Conservation (phyloP, 116 monocot species). For the Zostera marina region DNA sequence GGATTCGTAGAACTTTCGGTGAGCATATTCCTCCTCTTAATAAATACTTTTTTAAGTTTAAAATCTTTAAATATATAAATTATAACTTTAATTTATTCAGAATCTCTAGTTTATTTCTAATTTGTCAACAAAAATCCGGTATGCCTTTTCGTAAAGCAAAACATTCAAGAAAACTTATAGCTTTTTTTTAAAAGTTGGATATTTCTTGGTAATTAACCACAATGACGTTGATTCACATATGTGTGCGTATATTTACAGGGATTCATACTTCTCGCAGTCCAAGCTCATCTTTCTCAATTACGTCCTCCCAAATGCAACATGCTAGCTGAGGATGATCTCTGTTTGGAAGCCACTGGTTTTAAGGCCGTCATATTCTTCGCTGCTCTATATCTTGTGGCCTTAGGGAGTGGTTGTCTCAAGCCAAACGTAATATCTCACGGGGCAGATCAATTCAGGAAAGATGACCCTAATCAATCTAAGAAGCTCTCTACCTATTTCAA, state of each 20-base stretch:
- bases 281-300: constrained; percentile 83
- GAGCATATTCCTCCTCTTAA: constrained; percentile 12
- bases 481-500: constrained; percentile 98
- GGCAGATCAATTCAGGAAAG: constrained; percentile 72
- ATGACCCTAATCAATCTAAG: constrained; percentile 57
- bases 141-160: not conserved
- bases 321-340: constrained; percentile 26
- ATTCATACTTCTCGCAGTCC: constrained; percentile 78
- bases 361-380: constrained; percentile 73
- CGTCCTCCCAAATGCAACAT: constrained; percentile 83
- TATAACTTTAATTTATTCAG: too few species aligned
- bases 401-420: constrained; percentile 81
- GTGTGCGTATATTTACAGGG: constrained; percentile 26
- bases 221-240: not conserved
- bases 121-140: not conserved
- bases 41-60: not conserved
- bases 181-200: not conserved
- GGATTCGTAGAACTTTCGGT: constrained; percentile 95
- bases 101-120: not conserved
- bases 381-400: constrained; percentile 80
- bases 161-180: not conserved
- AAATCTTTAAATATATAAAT: too few species aligned
- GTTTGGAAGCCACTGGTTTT: constrained; percentile 65
- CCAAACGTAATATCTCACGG: constrained; percentile 97
- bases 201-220: too few species aligned